These are phyloP conservation scores for Pleomassaria siparia DNA, from an alignment of 2,329 filamentous ascomycete genomes.

Conservation along the genomic window DNA sequence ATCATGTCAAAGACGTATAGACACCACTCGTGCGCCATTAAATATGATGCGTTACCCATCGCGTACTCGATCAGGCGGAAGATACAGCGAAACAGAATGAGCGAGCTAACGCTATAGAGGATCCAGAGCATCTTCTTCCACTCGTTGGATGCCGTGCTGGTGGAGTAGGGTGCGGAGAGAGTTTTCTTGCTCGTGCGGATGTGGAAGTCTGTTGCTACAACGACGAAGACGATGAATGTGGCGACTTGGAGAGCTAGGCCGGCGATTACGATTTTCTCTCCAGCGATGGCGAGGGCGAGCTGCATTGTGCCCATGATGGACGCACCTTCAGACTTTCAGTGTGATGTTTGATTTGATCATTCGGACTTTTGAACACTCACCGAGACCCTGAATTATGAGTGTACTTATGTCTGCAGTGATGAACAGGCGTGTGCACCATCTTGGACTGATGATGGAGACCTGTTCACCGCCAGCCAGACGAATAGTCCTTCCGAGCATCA, in stretches of 20 bases:
- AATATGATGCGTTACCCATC: constrained; percentile 48
- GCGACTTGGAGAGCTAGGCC: constrained; percentile 37
- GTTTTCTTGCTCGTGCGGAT: constrained; percentile 21
- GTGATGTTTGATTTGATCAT: neutral
- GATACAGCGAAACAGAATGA: constrained; percentile 54
- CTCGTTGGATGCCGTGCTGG: neutral
- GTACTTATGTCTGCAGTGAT: constrained; percentile 32
- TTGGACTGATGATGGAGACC: constrained; percentile 27
- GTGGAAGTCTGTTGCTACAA: constrained; percentile 33
- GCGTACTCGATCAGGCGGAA: constrained; percentile 56
- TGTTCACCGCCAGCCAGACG: constrained; percentile 26
- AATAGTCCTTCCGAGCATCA: constrained; percentile 48
- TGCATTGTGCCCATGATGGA: constrained; percentile 39
- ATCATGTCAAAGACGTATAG: constrained; percentile 53
- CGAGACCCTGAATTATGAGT: constrained; percentile 32
- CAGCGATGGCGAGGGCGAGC: constrained; percentile 30
- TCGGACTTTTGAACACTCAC: constrained; percentile 13
- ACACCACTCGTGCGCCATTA: constrained; percentile 50
- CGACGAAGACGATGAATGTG: constrained; percentile 35
- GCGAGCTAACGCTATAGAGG: constrained; percentile 49
- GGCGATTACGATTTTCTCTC: constrained; percentile 37
- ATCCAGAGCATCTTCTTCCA: constrained; percentile 37
- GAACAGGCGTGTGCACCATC: constrained; percentile 34
- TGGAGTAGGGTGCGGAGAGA: neutral
- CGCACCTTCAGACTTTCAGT: constrained; percentile 17